Base-by-base conservation (phyloP, 345 rosid species). In the Clarkia xantiana region DNA sequence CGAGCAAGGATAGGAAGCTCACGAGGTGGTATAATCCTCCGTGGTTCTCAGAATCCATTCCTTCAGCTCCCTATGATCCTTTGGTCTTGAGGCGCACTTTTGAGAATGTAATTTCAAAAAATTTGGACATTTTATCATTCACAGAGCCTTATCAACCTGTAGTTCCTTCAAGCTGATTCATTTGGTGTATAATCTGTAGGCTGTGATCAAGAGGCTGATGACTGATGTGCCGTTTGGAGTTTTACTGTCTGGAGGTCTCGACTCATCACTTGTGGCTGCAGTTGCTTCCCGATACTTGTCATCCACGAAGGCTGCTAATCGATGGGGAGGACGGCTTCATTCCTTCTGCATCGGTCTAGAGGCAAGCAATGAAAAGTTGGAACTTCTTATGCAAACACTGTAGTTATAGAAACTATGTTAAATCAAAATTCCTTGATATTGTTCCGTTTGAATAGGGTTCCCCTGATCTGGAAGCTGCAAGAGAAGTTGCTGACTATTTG, bases 221-320 rank as follows among this genome's bases (percentile, higher is more conserved):
- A 81, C 80, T 49, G 96, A 90, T 57, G 96, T 86, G 38, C 96
- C 97, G 11, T 86, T 86, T 3, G 96, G 94, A 57, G 97, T 90
- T 53, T 65, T 90, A 45, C 78, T 90, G 16, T 90, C 97, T 9
- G 97, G 97, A 22, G 97, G 97, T 11, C 76, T 90, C 40, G 97
- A 90, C 70, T 90, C 95, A 41, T 90, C 97, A 0, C 60, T 90
- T 51, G 97, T 90, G 43, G 94, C 97, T 19, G 61, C 97, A 2
- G 68, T 90, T 54, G 81, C 94, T 10, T 77, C 84, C 2, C 85
- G 97, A n/a, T 68, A 90, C 62, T 67, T 90, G 67, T 77, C 80
- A 0, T 77, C 78, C 23, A 74, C 91, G 18, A 71, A 74, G 53
- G 91, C 80, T 23, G 89, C 94, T 52, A 71, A 62, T 63, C 84